A percentile compares a stretch with the other conserved stretches of the same genome.
phyloP scores from a whole-genome alignment of 208 protist species.

The Leishmania turanica region DNA sequence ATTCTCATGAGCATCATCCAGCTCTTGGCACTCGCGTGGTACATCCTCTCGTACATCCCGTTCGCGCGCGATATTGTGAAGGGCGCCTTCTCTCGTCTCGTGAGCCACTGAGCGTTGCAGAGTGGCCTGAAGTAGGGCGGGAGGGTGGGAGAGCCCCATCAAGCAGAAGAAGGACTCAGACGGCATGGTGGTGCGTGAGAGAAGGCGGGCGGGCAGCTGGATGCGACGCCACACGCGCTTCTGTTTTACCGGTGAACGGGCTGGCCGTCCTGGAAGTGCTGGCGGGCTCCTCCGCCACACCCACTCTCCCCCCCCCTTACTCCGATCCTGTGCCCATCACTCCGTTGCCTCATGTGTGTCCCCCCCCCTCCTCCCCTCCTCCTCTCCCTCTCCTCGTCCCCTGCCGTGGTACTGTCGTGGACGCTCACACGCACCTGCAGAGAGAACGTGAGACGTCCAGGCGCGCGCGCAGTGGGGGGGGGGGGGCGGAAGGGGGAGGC shows the following conservation, averaged over 20 bases:
- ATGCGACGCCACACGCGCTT: neutral
- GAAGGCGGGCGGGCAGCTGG: neutral
- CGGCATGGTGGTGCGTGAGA: neutral
- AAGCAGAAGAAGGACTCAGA: neutral
- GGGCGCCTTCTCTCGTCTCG: constrained; percentile 22
- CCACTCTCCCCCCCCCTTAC: neutral
- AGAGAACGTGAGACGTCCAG: neutral
- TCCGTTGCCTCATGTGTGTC: neutral
- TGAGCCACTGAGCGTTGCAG: constrained; percentile 1
- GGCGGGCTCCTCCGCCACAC: neutral
- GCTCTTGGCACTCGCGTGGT: constrained; percentile 78
- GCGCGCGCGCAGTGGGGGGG: neutral
- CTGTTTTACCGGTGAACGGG: neutral
- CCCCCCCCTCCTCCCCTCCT: too few relatives aligned
- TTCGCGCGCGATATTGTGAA: constrained; percentile 70
- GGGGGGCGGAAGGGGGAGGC: neutral
- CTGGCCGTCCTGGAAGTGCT: neutral
- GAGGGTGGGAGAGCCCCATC: neutral
- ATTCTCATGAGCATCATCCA: constrained; percentile 76
- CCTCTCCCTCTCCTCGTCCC: neutral
- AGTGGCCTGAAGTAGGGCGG: neutral
- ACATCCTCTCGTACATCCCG: constrained; percentile 89
- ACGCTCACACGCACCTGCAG: neutral
- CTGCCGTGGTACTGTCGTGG: neutral
- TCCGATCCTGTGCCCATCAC: neutral